These are phyloP conservation scores for Suillus clintonianus DNA, from an alignment of 768 basidiomycete genomes.

Conservation along the genomic window DNA sequence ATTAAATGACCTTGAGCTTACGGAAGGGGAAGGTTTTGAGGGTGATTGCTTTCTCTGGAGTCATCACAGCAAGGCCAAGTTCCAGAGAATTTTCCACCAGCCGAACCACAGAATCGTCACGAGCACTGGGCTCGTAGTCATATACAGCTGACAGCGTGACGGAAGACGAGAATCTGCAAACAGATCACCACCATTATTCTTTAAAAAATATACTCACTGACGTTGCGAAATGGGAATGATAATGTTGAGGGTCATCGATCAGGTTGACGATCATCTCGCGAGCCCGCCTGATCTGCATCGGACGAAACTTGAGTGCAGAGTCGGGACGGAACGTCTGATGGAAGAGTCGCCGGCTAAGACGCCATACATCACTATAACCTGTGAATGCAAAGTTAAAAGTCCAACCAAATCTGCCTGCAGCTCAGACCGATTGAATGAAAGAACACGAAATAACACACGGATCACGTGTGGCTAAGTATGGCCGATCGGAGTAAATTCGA, in stretches of 20 bases:
- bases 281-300: background rate
- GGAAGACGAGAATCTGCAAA: background rate
- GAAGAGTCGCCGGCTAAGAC: slow-evolving; percentile 25
- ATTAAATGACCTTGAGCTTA: background rate
- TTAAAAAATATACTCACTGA: background rate
- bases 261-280: background rate
- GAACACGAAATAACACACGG: background rate
- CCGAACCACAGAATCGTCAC: background rate
- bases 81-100: background rate
- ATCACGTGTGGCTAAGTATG: slow-evolving; percentile 44
- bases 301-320: slow-evolving; percentile 1
- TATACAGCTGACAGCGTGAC: slow-evolving; percentile 2
- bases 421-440: no score
- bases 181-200: background rate
- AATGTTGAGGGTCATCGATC: background rate
- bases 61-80: background rate
- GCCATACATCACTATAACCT: slow-evolving; percentile 9
- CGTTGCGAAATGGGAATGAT: background rate
- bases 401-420: background rate
- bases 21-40: slow-evolving; percentile 3
- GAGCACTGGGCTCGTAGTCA: background rate
- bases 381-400: background rate
- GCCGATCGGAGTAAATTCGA: slow-evolving; percentile 39
- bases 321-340: slow-evolving; percentile 1
- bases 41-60: background rate